Evolutionary conservation across 2,329 filamentous ascomycete genomes (phyloP), one percentile per base, ranked within the genome.

Genomic region (Lasiodiplodia hormozganensis): DNA sequence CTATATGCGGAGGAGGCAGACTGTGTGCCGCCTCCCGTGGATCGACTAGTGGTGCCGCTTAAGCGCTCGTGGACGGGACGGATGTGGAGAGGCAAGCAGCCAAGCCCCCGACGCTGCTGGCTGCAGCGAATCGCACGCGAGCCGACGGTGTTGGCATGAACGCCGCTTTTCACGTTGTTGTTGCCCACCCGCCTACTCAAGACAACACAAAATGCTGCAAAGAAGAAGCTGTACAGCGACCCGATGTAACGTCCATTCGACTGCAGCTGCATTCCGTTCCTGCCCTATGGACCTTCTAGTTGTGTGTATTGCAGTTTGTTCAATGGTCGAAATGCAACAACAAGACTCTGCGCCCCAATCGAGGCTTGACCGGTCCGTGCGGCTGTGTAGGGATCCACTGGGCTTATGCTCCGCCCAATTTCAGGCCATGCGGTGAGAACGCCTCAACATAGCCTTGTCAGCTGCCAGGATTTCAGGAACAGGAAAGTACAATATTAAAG

Each of bases 391-490:
- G 31, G 31, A 18, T 47, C 43, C 43, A 21, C 43, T 21, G 43
- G 18, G 43, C 43, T 47, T 47, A 47, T 47, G 43, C 43, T 47
- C 43, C 43, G 43, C 43, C 43, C 43, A 47, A 47, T 47, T 47
- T 47, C 43, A 47, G 43, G 43, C 43, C 43, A 47, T 47, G 43
- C 43, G 43, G 43, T 47, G 43, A 47, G 43, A 47, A 47, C n/a
- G 43, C 43, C 7, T 4, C 18, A 10, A 47, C 43, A 47, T 47
- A 21, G 43, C 43, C 43, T 47, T 47, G 43, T 47, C n/a, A 47
- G 43, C 43, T 8, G 43, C 11, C 2, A n/a, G 43, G 2, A 47
- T 21, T 18, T 21, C n/a, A 47, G 43, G 43, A 47, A 47, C n/a
- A 47, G 43, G 43, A 16, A 21, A 11, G 21, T 21, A 43, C 16